Evolutionary conservation across 306 rosid genomes (phyloP).

Genomic region (Medicago lupulina): DNA sequence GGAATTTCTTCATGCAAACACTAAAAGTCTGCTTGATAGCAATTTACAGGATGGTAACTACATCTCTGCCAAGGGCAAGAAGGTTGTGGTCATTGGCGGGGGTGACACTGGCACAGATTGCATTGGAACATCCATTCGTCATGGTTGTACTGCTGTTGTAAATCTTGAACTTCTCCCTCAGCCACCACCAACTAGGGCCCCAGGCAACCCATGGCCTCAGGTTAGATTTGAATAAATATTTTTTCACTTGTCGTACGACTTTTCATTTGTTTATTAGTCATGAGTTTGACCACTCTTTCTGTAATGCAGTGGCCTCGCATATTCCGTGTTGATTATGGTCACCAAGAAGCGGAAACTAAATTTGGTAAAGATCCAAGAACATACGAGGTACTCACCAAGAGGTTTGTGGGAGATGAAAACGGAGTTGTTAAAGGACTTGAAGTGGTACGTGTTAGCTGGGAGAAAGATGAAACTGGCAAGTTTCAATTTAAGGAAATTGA

Average conservation of each 20-base stretch:
- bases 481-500: conserved; percentile 88
- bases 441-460: conserved; percentile 76
- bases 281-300: conserved; percentile 35
- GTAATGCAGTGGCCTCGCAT: conserved; percentile 91
- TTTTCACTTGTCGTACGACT: neutral
- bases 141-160: conserved; percentile 71
- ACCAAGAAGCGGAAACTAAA: conserved; percentile 89
- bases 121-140: conserved; percentile 94
- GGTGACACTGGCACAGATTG: conserved; percentile 99
- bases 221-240: conserved; percentile 47
- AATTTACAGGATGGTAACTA: conserved; percentile 77
- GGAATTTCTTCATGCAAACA: conserved; percentile 96
- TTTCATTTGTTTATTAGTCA: neutral
- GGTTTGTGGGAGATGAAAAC: conserved; percentile 89
- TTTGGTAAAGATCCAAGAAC: conserved; percentile 96
- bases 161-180: conserved; percentile 82
- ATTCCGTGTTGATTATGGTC: conserved; percentile 96
- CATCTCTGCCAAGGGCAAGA: conserved; percentile 96
- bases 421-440: conserved; percentile 87
- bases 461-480: conserved; percentile 87
- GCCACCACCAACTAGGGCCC: conserved; percentile 87
- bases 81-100: conserved; percentile 94
- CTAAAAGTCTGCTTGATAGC: conserved; percentile 98
- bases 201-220: conserved; percentile 99
- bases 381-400: conserved; percentile 89